Base-by-base conservation (phyloP, 164 flowering plant genomes). In the Stephania japonica region DNA sequence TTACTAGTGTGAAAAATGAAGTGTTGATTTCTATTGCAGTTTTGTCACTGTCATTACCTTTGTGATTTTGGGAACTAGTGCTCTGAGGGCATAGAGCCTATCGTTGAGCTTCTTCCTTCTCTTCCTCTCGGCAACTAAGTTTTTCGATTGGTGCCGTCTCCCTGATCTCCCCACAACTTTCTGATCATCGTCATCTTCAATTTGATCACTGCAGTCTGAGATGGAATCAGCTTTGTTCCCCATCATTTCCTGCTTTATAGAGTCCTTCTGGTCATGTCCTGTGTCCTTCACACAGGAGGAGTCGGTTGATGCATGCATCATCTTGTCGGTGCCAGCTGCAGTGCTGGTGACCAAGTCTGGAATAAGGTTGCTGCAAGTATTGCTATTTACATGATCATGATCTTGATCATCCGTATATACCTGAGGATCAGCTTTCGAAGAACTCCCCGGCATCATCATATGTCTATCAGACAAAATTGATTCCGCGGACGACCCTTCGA, bases 21-120 rank as follows among this genome's bases (percentile, higher is more conserved):
- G 38, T 32, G 38, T 32, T 4, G n/a, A n/a, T n/a, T n/a, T n/a
- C n/a, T n/a, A 32, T 32, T 32, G 38, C 38, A 32, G 38, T 32
- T 32, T 32, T 2, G 4, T 32, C 38, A 32, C 3, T 32, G 38
- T 32, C 38, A 32, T 32, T 32, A 93, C 99, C 94, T 95, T 95
- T 0, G 93, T 79, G 59, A 95, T 95, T 42, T 84, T 91, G 13
- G 99, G 99, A 75, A 95, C 99, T 73, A 93, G 80, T 64, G 98
- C 73, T 0, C 99, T 83, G 24, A 95, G 91, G 26, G 79, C 69
- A 61, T 87, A 91, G 44, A 95, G 91, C 76, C 95, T 80, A 5
- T 91, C 98, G 67, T 93, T 91, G 47, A 95, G 97, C 81, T 91
- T 95, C 83, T 91, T 93, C 83, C 99, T 89, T 76, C 99, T 84